A percentile compares a stretch with the other conserved stretches of the same genome.
phyloP scores from a whole-genome alignment of 768 basidiomycete genomes.

The Boletus huronensis region DNA sequence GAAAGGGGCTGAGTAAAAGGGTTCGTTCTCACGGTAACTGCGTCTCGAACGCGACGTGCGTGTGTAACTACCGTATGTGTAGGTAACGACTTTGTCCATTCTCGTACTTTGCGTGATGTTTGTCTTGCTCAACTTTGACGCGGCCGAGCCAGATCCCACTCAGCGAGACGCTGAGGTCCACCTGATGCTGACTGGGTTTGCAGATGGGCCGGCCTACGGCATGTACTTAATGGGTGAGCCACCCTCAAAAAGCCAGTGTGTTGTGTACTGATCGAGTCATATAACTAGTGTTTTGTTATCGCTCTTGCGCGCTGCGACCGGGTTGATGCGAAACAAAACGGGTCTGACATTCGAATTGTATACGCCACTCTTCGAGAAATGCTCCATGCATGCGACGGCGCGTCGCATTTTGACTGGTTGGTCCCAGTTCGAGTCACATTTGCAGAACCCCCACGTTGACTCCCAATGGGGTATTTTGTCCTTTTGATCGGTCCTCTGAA shows the following conservation, averaged over 20 bases:
- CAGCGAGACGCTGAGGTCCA: background rate
- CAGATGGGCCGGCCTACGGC: background rate
- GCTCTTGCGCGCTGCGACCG: background rate
- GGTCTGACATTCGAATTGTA: slow-evolving; percentile 4
- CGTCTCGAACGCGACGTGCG: background rate
- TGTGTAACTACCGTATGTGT: background rate
- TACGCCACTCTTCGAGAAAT: background rate
- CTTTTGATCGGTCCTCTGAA: background rate
- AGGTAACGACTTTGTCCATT: slow-evolving; percentile 7
- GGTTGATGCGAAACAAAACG: background rate
- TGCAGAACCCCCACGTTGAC: background rate
- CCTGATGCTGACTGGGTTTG: background rate
- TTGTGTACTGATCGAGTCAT: background rate
- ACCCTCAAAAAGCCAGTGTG: background rate
- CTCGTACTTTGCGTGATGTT: background rate
- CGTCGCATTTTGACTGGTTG: background rate
- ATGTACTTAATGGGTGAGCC: background rate
- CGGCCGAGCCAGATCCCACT: slow-evolving; percentile 1
- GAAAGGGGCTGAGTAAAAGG: background rate
- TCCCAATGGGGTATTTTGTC: background rate
- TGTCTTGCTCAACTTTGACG: background rate
- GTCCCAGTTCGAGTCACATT: background rate
- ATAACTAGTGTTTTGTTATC: background rate
- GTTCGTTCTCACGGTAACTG: slow-evolving; percentile 13
- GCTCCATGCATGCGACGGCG: background rate